phyloP scores from a whole-genome alignment of 805 yeast genomes.

The Sugiyamaella mastotermitis region DNA sequence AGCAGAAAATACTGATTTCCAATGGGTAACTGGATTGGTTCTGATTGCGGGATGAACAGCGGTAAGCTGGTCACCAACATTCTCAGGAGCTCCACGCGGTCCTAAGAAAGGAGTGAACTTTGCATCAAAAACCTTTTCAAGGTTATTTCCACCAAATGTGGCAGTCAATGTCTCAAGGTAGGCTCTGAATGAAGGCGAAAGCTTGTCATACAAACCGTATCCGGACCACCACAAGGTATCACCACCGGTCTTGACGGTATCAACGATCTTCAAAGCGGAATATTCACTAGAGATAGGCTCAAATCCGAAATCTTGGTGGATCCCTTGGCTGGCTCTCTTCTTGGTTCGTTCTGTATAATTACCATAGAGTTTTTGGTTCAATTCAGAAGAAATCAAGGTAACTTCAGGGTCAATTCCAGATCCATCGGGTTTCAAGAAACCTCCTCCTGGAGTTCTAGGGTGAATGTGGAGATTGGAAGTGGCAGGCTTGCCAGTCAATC shows the following conservation, averaged over 20 bases:
- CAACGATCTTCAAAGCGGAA: slow-evolving; percentile 25
- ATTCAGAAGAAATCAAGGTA: slow-evolving; percentile 22
- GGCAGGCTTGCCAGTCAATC: slow-evolving; percentile 25
- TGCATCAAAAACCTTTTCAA: slow-evolving; percentile 40
- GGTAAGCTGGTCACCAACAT: slow-evolving; percentile 22
- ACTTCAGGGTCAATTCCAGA: slow-evolving; percentile 26
- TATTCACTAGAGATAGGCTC: slow-evolving; percentile 70
- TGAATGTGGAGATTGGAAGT: slow-evolving; percentile 27
- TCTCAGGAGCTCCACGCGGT: slow-evolving; percentile 25
- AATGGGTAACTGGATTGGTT: slow-evolving; percentile 61
- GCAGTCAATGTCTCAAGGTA: slow-evolving; percentile 61
- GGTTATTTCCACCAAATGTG: slow-evolving; percentile 90
- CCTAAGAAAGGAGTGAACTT: slow-evolving; percentile 28
- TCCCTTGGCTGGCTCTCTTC: slow-evolving; percentile 1
- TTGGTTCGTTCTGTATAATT: slow-evolving; percentile 1
- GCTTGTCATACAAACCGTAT: slow-evolving; percentile 52
- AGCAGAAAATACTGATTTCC: slow-evolving; percentile 48
- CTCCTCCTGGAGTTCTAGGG: slow-evolving; percentile 27
- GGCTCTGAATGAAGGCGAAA: slow-evolving; percentile 44
- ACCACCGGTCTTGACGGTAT: slow-evolving; percentile 43
- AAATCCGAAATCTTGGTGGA: slow-evolving; percentile 63
- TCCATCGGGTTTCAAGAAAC: slow-evolving; percentile 21
- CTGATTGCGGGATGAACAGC: slow-evolving; percentile 50
- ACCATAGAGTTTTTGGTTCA: slow-evolving; percentile 17
- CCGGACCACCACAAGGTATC: slow-evolving; percentile 55